phyloP scores from a whole-genome alignment of 2,329 filamentous ascomycete genomes.

The Penicillium verrucosum region DNA sequence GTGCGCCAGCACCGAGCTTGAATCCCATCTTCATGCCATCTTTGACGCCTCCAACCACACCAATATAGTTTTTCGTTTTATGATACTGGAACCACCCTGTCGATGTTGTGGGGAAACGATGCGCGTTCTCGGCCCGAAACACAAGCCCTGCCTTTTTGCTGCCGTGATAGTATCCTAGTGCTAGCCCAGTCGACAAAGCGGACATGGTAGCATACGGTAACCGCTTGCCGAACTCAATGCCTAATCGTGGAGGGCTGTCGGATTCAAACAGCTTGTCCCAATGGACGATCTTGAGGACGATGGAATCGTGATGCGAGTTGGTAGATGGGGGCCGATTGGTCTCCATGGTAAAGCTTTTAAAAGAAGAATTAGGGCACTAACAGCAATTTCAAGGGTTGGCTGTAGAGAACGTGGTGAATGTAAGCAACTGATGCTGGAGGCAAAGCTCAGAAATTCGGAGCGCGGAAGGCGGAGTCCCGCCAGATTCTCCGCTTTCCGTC shows the following conservation, averaged over 20 bases:
- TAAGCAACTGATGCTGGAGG: neutral
- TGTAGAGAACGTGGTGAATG: neutral
- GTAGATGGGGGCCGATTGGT: slow-evolving; percentile 6
- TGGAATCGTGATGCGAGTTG: slow-evolving; percentile 18
- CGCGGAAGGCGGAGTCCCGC: slow-evolving; percentile 3
- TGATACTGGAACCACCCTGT: slow-evolving; percentile 98
- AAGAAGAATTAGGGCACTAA: neutral
- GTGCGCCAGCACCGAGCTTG: slow-evolving; percentile 68
- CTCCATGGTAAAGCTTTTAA: slow-evolving; percentile 14
- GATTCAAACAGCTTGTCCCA: slow-evolving; percentile 41
- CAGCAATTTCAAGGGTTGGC: too few species aligned
- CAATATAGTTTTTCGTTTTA: slow-evolving; percentile 93
- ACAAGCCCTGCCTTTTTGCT: slow-evolving; percentile 71
- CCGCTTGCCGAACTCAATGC: slow-evolving; percentile 63
- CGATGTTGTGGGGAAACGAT: slow-evolving; percentile 78
- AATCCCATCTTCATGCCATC: slow-evolving; percentile 74
- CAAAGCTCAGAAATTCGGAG: slow-evolving; percentile 12
- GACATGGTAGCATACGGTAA: slow-evolving; percentile 62
- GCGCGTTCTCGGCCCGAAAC: slow-evolving; percentile 94
- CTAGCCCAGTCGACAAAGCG: slow-evolving; percentile 66
- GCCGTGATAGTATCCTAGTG: slow-evolving; percentile 69
- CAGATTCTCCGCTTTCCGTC: slow-evolving; percentile 20
- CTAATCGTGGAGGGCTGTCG: slow-evolving; percentile 47
- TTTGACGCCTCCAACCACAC: slow-evolving; percentile 70
- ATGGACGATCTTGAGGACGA: slow-evolving; percentile 30